These are phyloP conservation scores for Albizia julibrissin DNA, from an alignment of 306 rosid genomes.

Conservation along the genomic window DNA sequence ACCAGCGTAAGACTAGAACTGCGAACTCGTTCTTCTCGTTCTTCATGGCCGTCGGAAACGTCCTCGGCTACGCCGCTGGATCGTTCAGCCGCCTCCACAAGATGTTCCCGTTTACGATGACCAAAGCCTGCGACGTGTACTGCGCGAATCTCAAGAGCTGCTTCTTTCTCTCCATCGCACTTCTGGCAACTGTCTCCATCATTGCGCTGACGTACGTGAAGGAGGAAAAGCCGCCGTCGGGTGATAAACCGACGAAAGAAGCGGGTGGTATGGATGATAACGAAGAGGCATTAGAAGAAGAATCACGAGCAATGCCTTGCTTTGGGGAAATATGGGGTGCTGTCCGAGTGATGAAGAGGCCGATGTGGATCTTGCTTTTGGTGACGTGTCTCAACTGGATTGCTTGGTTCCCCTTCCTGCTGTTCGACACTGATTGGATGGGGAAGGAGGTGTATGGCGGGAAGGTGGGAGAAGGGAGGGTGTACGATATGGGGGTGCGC, in stretches of 20 bases:
- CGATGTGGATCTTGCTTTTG: slow-evolving; percentile 64
- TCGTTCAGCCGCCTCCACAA: slow-evolving; percentile 42
- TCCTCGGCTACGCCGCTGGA: slow-evolving; percentile 68
- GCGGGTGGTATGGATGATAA: too few relatives aligned
- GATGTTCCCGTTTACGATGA: slow-evolving; percentile 50
- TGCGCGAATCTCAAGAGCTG: slow-evolving; percentile 82
- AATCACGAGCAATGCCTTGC: slow-evolving; percentile 20
- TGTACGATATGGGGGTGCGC: slow-evolving; percentile 56
- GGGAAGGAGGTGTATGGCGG: slow-evolving; percentile 85
- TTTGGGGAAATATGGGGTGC: slow-evolving; percentile 42
- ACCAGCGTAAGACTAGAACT: slow-evolving; percentile 38
- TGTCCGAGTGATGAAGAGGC: slow-evolving; percentile 38
- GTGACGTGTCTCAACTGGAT: slow-evolving; percentile 78
- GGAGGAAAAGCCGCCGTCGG: slow-evolving; percentile 20
- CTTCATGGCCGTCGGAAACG: slow-evolving; percentile 77
- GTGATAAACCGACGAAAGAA: too few relatives aligned
- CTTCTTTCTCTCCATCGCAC: slow-evolving; percentile 59
- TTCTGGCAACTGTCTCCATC: slow-evolving; percentile 22
- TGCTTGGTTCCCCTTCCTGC: slow-evolving; percentile 75
- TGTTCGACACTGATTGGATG: slow-evolving; percentile 91
- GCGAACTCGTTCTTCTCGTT: slow-evolving; percentile 58
- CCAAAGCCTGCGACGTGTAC: slow-evolving; percentile 61
- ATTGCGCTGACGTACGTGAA: slow-evolving; percentile 38
- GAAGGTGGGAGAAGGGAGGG: background rate
- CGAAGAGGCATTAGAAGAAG: too few relatives aligned